phyloP scores from a whole-genome alignment of 1,284 basidiomycete species.

The Ustilago nuda region DNA sequence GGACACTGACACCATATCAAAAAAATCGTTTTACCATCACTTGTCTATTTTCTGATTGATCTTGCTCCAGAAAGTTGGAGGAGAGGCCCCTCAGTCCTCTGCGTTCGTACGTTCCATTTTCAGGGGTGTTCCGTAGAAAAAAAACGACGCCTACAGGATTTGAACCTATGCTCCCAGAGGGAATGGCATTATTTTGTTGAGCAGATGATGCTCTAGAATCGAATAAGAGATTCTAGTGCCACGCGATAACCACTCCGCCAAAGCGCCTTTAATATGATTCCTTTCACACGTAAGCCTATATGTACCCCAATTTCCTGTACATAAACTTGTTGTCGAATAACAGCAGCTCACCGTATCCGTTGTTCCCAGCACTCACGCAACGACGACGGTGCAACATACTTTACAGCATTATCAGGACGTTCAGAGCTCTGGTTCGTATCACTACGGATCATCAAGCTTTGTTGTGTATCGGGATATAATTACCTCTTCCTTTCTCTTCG shows the following conservation, averaged over 20 bases:
- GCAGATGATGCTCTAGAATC: constrained; percentile 22
- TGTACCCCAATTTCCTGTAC: not conserved
- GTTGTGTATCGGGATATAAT: not conserved
- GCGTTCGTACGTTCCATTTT: too few species aligned
- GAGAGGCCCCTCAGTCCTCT: too few species aligned
- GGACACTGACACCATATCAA: too few species aligned
- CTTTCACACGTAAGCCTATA: not conserved
- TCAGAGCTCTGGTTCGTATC: too few species aligned
- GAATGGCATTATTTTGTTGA: constrained; percentile 35
- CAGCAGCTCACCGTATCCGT: too few species aligned
- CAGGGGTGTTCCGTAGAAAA: too few species aligned
- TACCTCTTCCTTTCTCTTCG: not conserved
- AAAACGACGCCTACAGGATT: constrained; percentile 27
- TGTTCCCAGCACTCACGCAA: too few species aligned
- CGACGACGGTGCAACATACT: too few species aligned
- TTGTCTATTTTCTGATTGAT: too few species aligned
- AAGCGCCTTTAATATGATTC: constrained; percentile 12
- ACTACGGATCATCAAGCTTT: not conserved
- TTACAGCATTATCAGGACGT: too few species aligned
- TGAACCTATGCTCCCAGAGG: constrained; percentile 44
- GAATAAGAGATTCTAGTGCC: constrained; percentile 23
- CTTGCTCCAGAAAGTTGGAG: too few species aligned
- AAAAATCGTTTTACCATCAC: too few species aligned
- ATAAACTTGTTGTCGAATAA: not conserved
- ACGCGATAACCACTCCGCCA: constrained; percentile 48